phyloP scores from a whole-genome alignment of 1,139 yeast species.

The Kurtzmaniella natalensis region DNA sequence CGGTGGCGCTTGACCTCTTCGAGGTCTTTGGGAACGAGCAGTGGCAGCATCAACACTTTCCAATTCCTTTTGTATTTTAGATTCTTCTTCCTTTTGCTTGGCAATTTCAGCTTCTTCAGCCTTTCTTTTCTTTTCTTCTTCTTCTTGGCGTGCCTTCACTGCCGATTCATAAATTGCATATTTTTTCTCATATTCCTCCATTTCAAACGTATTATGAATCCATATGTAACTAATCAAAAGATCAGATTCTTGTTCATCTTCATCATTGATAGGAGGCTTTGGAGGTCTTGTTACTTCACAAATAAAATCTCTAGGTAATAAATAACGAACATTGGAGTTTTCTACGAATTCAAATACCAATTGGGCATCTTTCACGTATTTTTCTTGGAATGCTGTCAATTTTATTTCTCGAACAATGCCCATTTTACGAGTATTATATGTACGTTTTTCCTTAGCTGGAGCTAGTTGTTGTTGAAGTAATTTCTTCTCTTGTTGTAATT shows the following conservation, averaged over 20 bases:
- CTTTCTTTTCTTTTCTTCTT: constrained; percentile 22
- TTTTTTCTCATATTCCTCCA: constrained; percentile 43
- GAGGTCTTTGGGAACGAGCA: constrained; percentile 3
- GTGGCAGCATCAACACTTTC: constrained; percentile 8
- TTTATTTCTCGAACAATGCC: constrained; percentile 42
- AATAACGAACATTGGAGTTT: constrained; percentile 68
- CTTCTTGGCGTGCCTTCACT: constrained; percentile 18
- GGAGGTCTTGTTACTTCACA: constrained; percentile 51
- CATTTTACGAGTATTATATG: constrained; percentile 17
- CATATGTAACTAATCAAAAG: constrained; percentile 62
- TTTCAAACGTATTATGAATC: constrained; percentile 50
- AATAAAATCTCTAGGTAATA: constrained; percentile 71
- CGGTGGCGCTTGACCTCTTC: constrained; percentile 9
- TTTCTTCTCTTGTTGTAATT: constrained; percentile 11
- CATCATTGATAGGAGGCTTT: constrained; percentile 20
- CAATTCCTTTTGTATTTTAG: constrained; percentile 15
- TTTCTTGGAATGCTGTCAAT: constrained; percentile 72
- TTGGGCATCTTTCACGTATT: constrained; percentile 64
- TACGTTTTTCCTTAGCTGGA: constrained; percentile 15
- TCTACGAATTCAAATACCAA: constrained; percentile 83
- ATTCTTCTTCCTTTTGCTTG: constrained; percentile 16
- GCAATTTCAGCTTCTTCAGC: constrained; percentile 22
- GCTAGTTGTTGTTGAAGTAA: constrained; percentile 15
- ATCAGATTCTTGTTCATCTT: constrained; percentile 35
- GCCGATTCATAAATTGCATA: constrained; percentile 26